Percentiles rank a stretch among this genome's conserved stretches.
Evolutionary conservation across 83 land plant genomes (phyloP).

Genomic region (Picea engelmannii): DNA sequence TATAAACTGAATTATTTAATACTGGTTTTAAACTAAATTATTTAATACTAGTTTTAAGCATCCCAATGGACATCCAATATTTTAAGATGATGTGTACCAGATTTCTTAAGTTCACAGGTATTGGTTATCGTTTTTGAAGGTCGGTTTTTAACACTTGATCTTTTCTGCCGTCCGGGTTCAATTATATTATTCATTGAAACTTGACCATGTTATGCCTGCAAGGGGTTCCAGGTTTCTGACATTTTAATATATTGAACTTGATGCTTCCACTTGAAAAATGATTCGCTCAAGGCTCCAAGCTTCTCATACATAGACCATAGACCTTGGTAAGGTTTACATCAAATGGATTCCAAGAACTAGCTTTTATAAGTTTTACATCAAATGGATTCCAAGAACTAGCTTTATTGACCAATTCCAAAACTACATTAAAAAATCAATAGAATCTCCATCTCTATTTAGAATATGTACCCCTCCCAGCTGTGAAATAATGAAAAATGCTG

Average conservation of each 20-base stretch:
- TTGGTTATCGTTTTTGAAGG: not conserved
- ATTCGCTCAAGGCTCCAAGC: not conserved
- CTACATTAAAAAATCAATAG: conserved; percentile 7
- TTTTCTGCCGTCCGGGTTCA: not conserved
- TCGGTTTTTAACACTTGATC: not conserved
- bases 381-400: not conserved
- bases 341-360: not conserved
- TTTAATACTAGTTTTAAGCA: not conserved
- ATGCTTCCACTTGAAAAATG: conserved; percentile 6
- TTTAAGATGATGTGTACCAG: not conserved
- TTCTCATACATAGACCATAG: not conserved
- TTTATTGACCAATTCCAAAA: not conserved
- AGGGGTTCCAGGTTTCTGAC: too few species aligned
- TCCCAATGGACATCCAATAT: not conserved
- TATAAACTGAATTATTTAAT: too few species aligned
- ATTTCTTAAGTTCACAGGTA: not conserved
- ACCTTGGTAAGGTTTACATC: conserved; percentile 8
- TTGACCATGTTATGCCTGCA: not conserved
- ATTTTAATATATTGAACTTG: not conserved
- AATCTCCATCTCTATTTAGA: not conserved
- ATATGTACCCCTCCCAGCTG: not conserved
- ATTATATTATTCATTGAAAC: not conserved
- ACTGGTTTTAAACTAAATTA: too few species aligned
- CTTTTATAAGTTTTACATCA: not conserved
- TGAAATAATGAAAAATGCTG: conserved; percentile 6